phyloP scores from a whole-genome alignment of 306 rosid species.

The Sindora glabra region DNA sequence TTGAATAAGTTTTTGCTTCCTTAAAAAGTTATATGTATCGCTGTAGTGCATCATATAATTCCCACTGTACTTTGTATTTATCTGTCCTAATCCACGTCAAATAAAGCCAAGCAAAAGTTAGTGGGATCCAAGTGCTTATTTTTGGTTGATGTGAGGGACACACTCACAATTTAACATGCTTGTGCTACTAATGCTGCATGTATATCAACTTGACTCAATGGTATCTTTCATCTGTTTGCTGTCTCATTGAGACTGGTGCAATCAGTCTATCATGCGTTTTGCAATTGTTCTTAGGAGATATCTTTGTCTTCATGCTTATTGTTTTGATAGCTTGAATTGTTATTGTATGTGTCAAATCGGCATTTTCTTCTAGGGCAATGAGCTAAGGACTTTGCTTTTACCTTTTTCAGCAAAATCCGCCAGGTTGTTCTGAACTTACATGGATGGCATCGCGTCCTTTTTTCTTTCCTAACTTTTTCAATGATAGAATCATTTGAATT shows the following conservation, averaged over 20 bases:
- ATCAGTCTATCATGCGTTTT: neutral
- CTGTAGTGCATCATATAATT: no score
- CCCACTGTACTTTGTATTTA: neutral
- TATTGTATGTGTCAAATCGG: conserved; percentile 1
- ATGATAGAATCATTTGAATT: no score
- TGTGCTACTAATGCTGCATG: neutral
- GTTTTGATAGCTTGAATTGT: neutral
- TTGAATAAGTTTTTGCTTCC: neutral
- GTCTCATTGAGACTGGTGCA: neutral
- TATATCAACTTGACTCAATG: neutral
- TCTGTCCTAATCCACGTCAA: neutral
- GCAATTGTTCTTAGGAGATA: neutral
- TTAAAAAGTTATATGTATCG: no score
- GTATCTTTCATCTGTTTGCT: neutral
- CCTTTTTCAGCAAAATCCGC: conserved; percentile 38
- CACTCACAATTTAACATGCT: neutral
- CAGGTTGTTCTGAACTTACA: conserved; percentile 38
- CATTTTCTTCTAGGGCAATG: neutral
- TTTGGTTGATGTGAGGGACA: neutral
- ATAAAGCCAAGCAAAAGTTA: neutral
- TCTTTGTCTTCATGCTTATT: neutral
- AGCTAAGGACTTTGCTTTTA: neutral
- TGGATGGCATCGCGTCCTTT: conserved; percentile 32
- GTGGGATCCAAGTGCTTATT: neutral
- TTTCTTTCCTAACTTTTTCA: no score